Percentiles rank a stretch among this genome's conserved stretches.
These are phyloP conservation scores for Pezicula radicicola DNA, from an alignment of 2,329 filamentous ascomycete species.

Conservation along the genomic window DNA sequence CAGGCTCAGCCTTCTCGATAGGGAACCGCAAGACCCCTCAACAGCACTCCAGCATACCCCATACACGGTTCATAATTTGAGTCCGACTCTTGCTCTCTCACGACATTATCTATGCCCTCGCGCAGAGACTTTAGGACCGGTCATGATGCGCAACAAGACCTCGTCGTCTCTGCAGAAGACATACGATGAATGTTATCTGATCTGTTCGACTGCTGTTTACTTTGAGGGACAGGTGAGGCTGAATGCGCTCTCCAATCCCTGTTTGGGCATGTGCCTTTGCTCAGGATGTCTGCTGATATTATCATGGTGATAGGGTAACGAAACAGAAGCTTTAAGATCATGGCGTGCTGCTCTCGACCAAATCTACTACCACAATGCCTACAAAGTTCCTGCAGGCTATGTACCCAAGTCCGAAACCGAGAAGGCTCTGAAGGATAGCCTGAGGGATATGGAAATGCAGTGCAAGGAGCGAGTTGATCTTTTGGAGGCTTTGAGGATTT, in stretches of 20 bases:
- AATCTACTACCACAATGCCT: conserved; percentile 82
- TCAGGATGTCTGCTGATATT: conserved; percentile 3
- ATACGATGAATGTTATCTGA: conserved; percentile 94
- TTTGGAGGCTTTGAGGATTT: conserved; percentile 73
- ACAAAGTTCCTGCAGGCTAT: conserved; percentile 67
- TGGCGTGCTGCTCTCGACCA: conserved; percentile 88
- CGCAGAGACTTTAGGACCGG: conserved; percentile 6
- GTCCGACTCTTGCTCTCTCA: not conserved
- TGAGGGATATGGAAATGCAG: conserved; percentile 81
- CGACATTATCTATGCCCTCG: conserved; percentile 1
- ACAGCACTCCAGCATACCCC: not conserved
- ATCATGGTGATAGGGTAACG: conserved; percentile 66
- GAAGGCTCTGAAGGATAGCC: conserved; percentile 74
- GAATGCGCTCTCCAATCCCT: no score
- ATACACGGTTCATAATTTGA: not conserved
- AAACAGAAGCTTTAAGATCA: conserved; percentile 83
- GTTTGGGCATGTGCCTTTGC: no score
- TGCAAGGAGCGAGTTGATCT: conserved; percentile 92
- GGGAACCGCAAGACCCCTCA: not conserved
- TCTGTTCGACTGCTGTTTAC: conserved; percentile 92
- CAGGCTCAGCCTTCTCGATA: not conserved
- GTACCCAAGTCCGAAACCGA: conserved; percentile 78
- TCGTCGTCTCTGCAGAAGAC: conserved; percentile 87
- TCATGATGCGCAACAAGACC: conserved; percentile 51
- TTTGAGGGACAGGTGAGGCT: conserved; percentile 80